Percentiles rank a stretch among this genome's conserved stretches.
phyloP scores from a whole-genome alignment of 495 filamentous ascomycete species.

The Talaromyces trachyspermus region DNA sequence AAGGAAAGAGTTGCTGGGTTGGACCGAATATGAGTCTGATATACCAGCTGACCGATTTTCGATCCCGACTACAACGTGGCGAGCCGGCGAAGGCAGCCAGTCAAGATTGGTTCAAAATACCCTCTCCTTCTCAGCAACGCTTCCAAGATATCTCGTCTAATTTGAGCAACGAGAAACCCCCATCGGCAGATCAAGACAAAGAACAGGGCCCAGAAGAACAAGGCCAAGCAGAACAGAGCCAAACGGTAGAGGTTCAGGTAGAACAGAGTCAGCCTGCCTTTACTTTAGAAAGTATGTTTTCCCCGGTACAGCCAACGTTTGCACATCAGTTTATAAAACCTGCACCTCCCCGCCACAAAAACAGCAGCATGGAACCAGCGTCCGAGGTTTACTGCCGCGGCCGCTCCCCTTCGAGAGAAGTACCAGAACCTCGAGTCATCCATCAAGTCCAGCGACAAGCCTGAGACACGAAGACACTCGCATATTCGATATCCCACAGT shows the following conservation, averaged over 20 bases:
- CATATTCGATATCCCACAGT: slow-evolving; percentile 12
- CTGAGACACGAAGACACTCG: slow-evolving; percentile 15
- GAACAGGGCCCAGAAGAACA: too few species aligned
- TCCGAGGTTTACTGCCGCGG: slow-evolving; percentile 34
- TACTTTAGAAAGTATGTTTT: not conserved
- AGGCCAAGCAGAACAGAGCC: not conserved
- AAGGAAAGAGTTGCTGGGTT: slow-evolving; percentile 87
- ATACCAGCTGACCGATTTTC: slow-evolving; percentile 91
- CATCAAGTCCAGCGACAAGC: slow-evolving; percentile 6
- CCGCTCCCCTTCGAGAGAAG: slow-evolving; percentile 37
- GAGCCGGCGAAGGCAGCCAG: slow-evolving; percentile 31
- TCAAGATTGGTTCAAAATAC: slow-evolving; percentile 33
- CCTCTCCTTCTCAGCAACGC: slow-evolving; percentile 22
- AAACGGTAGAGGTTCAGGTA: not conserved
- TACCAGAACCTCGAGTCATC: slow-evolving; percentile 23
- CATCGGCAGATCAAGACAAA: too few species aligned
- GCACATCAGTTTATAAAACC: not conserved
- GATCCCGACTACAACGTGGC: slow-evolving; percentile 35
- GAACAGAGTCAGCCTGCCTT: not conserved
- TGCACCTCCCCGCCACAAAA: not conserved
- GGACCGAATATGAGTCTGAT: slow-evolving; percentile 98
- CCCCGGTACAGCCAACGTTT: slow-evolving; percentile 14
- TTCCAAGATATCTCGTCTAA: too few species aligned
- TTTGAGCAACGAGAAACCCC: too few species aligned
- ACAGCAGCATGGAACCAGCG: slow-evolving; percentile 12